Conservation (phyloP, 1,139 yeast genomes). For the Pneumocystis carinii region DNA sequence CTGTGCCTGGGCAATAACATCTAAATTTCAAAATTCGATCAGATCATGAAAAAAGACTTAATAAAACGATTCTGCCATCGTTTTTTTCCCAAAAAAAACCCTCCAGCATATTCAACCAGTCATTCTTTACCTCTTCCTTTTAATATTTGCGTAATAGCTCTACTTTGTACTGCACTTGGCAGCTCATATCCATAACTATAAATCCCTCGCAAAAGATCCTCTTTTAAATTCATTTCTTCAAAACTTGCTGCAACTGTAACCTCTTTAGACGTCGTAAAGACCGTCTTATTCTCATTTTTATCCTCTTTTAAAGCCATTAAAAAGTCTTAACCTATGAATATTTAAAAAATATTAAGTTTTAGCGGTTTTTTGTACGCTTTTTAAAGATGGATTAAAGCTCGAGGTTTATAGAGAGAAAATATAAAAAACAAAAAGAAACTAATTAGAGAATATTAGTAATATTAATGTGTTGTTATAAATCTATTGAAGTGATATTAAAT, state of each 20-base stretch:
- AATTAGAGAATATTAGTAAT: background rate
- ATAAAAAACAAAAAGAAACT: background rate
- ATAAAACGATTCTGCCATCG: background rate
- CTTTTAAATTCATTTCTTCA: constrained; percentile 17
- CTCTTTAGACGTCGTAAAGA: constrained; percentile 59
- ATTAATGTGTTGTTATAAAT: too few relatives aligned
- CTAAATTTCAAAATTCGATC: constrained; percentile 23
- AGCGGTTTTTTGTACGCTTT: background rate
- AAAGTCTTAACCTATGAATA: too few relatives aligned
- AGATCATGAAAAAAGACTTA: background rate
- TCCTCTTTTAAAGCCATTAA: constrained; percentile 25
- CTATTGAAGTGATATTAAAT: background rate
- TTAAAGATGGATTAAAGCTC: too few relatives aligned
- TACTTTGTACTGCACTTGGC: constrained; percentile 96
- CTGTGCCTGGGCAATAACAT: constrained; percentile 97
- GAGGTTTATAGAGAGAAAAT: background rate
- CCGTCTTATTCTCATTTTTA: constrained; percentile 75
- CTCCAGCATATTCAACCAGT: background rate
- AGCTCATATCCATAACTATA: constrained; percentile 96
- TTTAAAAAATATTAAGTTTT: background rate
- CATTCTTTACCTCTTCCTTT: constrained; percentile 44
- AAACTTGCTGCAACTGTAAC: constrained; percentile 26
- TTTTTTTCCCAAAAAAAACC: too few relatives aligned
- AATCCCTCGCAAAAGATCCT: constrained; percentile 41
- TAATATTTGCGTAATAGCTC: constrained; percentile 93